Evolutionary conservation across 305 asterid genomes (phyloP).

Genomic region (Plantago coronopus): DNA sequence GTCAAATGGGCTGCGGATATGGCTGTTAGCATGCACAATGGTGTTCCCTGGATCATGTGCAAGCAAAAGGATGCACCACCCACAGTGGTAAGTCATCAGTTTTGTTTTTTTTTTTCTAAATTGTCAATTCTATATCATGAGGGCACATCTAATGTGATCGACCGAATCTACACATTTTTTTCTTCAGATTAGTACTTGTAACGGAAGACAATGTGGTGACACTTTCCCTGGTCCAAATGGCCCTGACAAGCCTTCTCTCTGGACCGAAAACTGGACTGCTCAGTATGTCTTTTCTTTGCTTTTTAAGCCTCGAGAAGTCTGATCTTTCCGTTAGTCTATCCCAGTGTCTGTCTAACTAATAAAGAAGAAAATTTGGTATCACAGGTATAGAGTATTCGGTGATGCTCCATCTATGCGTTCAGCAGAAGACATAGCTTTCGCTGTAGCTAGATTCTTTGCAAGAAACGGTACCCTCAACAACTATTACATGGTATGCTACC

Average conservation of each 20-base stretch:
- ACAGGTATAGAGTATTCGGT: slow-evolving; percentile 80
- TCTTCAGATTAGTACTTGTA: slow-evolving; percentile 64
- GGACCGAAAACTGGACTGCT: slow-evolving; percentile 92
- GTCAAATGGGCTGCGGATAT: slow-evolving; percentile 79
- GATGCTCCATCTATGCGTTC: slow-evolving; percentile 87
- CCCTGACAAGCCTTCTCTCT: slow-evolving; percentile 62
- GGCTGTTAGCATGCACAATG: slow-evolving; percentile 53
- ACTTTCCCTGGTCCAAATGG: slow-evolving; percentile 68
- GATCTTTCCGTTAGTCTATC: too few species aligned
- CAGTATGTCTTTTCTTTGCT: slow-evolving; percentile 39
- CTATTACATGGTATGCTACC: slow-evolving; percentile 71
- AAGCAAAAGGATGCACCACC: slow-evolving; percentile 82
- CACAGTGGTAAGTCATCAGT: slow-evolving; percentile 38
- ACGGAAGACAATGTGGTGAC: slow-evolving; percentile 78
- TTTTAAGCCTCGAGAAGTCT: too few species aligned
- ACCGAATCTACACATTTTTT: background rate
- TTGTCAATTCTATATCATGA: background rate
- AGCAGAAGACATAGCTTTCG: slow-evolving; percentile 76
- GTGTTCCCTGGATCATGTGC: slow-evolving; percentile 93
- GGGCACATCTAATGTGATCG: background rate
- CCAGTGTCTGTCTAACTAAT: background rate
- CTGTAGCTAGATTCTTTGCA: slow-evolving; percentile 78
- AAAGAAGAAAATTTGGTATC: background rate
- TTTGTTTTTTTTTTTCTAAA: too few species aligned
- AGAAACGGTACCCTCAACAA: slow-evolving; percentile 84